Conservation (phyloP, 768 basidiomycete species). For the Auricularia cornea region DNA sequence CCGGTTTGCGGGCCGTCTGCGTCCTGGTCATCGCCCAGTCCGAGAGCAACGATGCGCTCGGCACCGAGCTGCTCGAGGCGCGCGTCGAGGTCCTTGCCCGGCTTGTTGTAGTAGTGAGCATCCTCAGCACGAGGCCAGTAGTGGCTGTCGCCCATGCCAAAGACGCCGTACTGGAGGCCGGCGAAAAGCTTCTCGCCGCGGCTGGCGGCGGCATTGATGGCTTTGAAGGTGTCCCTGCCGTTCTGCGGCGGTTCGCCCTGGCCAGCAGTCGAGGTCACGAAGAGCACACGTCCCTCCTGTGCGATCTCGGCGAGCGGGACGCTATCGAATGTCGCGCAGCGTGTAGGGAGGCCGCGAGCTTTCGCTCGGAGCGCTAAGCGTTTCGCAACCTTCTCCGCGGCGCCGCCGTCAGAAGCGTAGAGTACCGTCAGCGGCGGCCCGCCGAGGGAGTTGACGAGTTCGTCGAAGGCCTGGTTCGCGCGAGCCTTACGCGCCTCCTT, state of each 20-base stretch:
- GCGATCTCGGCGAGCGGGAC: conserved; percentile 65
- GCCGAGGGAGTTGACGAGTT: conserved; percentile 74
- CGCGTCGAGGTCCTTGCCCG: conserved; percentile 80
- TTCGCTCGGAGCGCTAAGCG: conserved; percentile 74
- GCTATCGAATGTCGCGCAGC: conserved; percentile 73
- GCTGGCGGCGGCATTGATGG: conserved; percentile 55
- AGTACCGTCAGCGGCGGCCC: conserved; percentile 82
- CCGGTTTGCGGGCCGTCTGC: conserved; percentile 94
- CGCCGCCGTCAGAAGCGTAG: conserved; percentile 93
- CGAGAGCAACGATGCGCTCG: conserved; percentile 62
- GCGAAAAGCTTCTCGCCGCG: conserved; percentile 51
- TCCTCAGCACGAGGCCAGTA: conserved; percentile 99
- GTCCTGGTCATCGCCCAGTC: conserved; percentile 95
- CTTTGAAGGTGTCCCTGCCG: conserved; percentile 82
- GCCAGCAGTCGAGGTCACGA: conserved; percentile 89
- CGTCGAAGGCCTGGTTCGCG: conserved; percentile 77
- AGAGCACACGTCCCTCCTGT: conserved; percentile 66
- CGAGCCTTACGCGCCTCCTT: conserved; percentile 74
- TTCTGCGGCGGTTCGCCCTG: conserved; percentile 99
- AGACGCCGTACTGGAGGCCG: conserved; percentile 73
- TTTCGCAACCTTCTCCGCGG: conserved; percentile 95
- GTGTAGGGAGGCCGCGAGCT: conserved; percentile 71
- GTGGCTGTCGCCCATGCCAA: conserved; percentile 95
- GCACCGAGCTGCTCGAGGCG: conserved; percentile 75
- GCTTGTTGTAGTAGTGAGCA: conserved; percentile 97